Percentiles rank a stretch among this genome's conserved stretches.
These are phyloP conservation scores for Alternaria sp. DNA, from an alignment of 2,329 filamentous ascomycete genomes.

Conservation along the genomic window DNA sequence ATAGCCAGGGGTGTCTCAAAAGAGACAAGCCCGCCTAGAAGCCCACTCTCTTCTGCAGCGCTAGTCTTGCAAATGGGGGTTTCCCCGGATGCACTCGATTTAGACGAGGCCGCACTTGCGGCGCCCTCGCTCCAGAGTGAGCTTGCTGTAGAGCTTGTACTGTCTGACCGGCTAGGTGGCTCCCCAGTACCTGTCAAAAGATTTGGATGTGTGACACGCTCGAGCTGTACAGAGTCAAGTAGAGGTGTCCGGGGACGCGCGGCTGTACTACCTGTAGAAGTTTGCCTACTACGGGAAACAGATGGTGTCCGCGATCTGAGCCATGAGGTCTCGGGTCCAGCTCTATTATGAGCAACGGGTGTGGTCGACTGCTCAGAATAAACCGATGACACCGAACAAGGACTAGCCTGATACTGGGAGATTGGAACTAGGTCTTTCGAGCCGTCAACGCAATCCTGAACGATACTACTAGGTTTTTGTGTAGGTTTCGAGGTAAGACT, in stretches of 20 bases:
- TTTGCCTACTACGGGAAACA: conserved; percentile 19
- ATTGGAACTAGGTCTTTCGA: conserved; percentile 35
- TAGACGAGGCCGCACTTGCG: conserved; percentile 41
- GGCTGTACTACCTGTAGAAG: conserved; percentile 22
- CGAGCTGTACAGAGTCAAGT: conserved; percentile 34
- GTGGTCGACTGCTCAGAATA: conserved; percentile 24
- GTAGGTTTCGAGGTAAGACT: conserved; percentile 37
- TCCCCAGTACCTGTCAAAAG: conserved; percentile 6
- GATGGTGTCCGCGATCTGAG: conserved; percentile 30
- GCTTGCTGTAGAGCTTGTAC: conserved; percentile 37
- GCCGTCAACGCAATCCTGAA: conserved; percentile 53
- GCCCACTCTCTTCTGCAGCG: conserved; percentile 36
- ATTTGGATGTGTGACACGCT: conserved; percentile 18
- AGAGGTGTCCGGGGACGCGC: conserved; percentile 34
- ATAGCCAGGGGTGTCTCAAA: conserved; percentile 24
- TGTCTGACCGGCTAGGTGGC: conserved; percentile 39
- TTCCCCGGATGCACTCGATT: conserved; percentile 37
- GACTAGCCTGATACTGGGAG: conserved; percentile 7
- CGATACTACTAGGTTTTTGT: conserved; percentile 49
- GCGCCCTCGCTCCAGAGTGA: conserved; percentile 44
- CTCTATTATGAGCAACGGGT: conserved; percentile 26
- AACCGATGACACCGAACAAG: conserved; percentile 13
- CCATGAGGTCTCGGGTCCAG: conserved; percentile 32
- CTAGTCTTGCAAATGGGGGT: conserved; percentile 20
- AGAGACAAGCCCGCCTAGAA: conserved; percentile 42